phyloP scores from a whole-genome alignment of 805 yeast genomes.

The Yamadazyma nakazawae region DNA sequence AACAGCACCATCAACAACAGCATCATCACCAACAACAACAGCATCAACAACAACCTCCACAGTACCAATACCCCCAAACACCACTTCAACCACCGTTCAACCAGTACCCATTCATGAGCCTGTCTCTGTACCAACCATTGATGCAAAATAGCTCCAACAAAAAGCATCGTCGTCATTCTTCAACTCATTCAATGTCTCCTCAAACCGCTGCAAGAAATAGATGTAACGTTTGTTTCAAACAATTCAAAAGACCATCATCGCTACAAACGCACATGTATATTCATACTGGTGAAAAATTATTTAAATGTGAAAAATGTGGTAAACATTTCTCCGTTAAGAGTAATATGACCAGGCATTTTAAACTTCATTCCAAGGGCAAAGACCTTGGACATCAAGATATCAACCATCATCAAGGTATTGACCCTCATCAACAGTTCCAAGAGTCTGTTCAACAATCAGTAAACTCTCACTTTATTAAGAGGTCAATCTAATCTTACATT shows the following conservation, averaged over 20 bases:
- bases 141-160: slow-evolving; percentile 12
- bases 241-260: slow-evolving; percentile 80
- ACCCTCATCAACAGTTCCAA: not conserved
- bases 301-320: slow-evolving; percentile 52
- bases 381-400: not conserved
- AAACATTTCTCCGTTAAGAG: slow-evolving; percentile 72
- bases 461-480: too few relatives aligned
- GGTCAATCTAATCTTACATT: too few relatives aligned
- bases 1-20: slow-evolving; percentile 11
- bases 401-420: not conserved
- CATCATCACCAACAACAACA: slow-evolving; percentile 11
- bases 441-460: not conserved
- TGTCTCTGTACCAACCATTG: slow-evolving; percentile 4
- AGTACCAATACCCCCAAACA: not conserved
- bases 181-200: slow-evolving; percentile 33
- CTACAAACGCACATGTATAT: slow-evolving; percentile 74
- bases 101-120: not conserved
- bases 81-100: not conserved
- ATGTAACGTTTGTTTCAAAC: slow-evolving; percentile 62
- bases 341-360: slow-evolving; percentile 77
- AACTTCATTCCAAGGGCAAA: slow-evolving; percentile 48
- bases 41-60: slow-evolving; percentile 9
- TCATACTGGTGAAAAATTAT: slow-evolving; percentile 48
- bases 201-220: slow-evolving; percentile 46
- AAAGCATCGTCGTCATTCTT: not conserved